Evolutionary conservation across 2,329 filamentous ascomycete species (phyloP).

Genomic region (Pseudocercospora macadamiae): DNA sequence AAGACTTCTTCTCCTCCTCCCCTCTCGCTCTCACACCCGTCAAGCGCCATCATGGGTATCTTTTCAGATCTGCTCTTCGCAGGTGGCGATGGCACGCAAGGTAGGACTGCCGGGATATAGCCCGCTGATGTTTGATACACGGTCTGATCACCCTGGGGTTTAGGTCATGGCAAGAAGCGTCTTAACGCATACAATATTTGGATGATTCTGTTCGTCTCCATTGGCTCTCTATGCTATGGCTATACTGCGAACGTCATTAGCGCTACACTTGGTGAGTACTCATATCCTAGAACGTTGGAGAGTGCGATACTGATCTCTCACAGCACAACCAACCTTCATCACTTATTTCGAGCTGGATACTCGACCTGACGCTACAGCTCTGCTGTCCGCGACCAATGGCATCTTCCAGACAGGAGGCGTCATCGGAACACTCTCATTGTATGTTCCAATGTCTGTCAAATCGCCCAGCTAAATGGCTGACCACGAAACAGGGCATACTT

Average conservation of each 20-base stretch:
- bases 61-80: conserved; percentile 1
- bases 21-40: neutral
- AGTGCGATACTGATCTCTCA: neutral
- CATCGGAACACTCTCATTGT: conserved; percentile 23
- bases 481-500: conserved; percentile 9
- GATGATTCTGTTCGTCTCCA: conserved; percentile 26
- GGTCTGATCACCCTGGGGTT: no score
- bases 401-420: conserved; percentile 30
- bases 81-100: neutral
- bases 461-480: neutral
- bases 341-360: conserved; percentile 29
- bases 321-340: conserved; percentile 28
- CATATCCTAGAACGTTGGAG: neutral
- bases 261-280: conserved; percentile 20
- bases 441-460: neutral
- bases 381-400: conserved; percentile 28
- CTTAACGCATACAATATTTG: conserved; percentile 23
- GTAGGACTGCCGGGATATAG: no score
- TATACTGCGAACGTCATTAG: conserved; percentile 27
- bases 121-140: no score
- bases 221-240: conserved; percentile 22
- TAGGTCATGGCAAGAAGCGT: conserved; percentile 3
- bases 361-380: conserved; percentile 23
- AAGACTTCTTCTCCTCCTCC: neutral
- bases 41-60: neutral